Conservation (phyloP, 1,284 basidiomycete genomes). For the Boletus smithii region DNA sequence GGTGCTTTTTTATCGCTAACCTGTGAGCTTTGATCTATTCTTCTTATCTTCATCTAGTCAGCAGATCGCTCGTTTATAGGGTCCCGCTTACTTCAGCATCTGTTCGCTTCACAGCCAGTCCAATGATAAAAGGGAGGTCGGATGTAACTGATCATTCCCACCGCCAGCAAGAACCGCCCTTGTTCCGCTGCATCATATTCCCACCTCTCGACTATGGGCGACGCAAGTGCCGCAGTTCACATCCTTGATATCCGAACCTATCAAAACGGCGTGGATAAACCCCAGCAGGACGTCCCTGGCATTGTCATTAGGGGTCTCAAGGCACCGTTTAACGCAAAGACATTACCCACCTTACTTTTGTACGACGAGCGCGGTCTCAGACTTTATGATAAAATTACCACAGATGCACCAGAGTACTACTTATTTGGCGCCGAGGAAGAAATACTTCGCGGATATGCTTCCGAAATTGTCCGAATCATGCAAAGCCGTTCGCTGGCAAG, state of each 20-base stretch:
- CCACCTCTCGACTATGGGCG: constrained; percentile 20
- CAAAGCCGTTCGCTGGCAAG: constrained; percentile 47
- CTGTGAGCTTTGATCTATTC: too few species aligned
- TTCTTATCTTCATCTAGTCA: background rate
- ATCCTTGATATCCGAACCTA: constrained; percentile 28
- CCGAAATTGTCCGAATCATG: constrained; percentile 71
- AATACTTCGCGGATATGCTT: constrained; percentile 59
- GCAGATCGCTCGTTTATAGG: background rate
- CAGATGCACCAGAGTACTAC: constrained; percentile 84
- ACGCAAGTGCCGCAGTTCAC: constrained; percentile 17
- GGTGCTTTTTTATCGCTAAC: too few species aligned
- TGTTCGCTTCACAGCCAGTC: background rate
- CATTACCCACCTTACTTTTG: constrained; percentile 81
- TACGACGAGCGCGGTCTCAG: constrained; percentile 84
- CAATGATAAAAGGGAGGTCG: constrained; percentile 16
- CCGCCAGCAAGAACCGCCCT: background rate
- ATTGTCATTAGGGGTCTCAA: constrained; percentile 56
- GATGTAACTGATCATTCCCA: background rate
- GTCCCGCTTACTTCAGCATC: constrained; percentile 27
- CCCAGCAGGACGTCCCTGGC: constrained; percentile 37
- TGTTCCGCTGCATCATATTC: background rate
- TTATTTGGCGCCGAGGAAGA: constrained; percentile 77
- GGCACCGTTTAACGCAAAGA: constrained; percentile 53
- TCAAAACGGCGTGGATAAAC: constrained; percentile 1
- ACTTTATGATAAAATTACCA: constrained; percentile 84